Base-by-base conservation (phyloP, 163 green algal species). In the Prototheca stagnorum region DNA sequence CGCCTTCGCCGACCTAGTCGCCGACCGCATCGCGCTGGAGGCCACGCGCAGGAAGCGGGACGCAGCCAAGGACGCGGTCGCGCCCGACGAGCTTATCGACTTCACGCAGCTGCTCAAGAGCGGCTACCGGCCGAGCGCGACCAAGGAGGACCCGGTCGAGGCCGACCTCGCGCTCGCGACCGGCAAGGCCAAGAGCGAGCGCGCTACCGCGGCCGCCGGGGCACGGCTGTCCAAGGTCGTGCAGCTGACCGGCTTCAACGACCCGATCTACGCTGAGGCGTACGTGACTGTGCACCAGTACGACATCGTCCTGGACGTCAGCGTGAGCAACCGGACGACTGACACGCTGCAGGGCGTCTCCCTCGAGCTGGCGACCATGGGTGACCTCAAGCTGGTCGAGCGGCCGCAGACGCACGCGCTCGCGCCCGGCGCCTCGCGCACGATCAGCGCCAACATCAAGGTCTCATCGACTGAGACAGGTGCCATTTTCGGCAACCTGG, bases 401-500 rank as follows among this genome's bases (percentile, higher is more conserved):
- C 69, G 90, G 28, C 89, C 88, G 33, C 82, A 94, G 66, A 82
- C 87, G 43, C 79, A 93, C 72, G 92, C 82, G 6, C 71, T 98
- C 25, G 82, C 73, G 6, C 71, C 85, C 1, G 75, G 73, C 11
- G 74, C 60, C 2, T 5, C 27, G 4, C 0, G 28, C 34, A 65
- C 80, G 44, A 88, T 97, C 60, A 78, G 84, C 39, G 82, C 80
- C 35, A 93, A 92, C 68, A 75, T 80, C 54, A 77, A 94, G 75
- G 85, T 98, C 6, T 94, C 85, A 0, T 90, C 72, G 34, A 98
- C 90, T 4, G 90, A 98, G 72, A 97, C 89, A 35, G 90, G 90
- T 19, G 89, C 95, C 56, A 97, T 98, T 51, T 98, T 97, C 65
- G 90, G 90, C 57, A 97, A 96, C 78, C 86, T 98, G 39, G 87